A percentile compares a stretch with the other conserved stretches of the same genome.
phyloP scores from a whole-genome alignment of 495 filamentous ascomycete genomes.

The Talaromyces thailandensis region DNA sequence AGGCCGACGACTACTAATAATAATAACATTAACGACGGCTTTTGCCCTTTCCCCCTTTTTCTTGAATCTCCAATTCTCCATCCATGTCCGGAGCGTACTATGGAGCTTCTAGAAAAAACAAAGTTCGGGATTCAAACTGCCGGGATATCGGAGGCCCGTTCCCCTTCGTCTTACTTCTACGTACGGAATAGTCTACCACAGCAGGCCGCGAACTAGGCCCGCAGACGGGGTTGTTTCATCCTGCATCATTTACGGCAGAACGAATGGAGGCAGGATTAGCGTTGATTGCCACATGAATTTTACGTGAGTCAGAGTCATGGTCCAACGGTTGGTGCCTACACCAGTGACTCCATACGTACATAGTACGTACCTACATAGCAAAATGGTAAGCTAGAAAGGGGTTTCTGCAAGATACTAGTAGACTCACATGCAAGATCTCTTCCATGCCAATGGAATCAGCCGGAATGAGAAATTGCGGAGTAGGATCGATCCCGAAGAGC shows the following conservation, averaged over 20 bases:
- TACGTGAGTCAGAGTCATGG: not conserved
- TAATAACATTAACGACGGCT: not conserved
- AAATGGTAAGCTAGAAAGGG: not conserved
- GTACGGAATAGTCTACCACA: not conserved
- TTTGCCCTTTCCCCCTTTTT: not conserved
- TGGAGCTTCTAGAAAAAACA: not conserved
- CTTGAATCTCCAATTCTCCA: not conserved
- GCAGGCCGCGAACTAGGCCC: not conserved
- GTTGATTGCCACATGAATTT: not conserved
- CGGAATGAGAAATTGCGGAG: not conserved
- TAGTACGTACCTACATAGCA: not conserved
- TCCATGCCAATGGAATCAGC: not conserved
- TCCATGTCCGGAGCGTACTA: not conserved
- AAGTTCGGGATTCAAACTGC: not conserved
- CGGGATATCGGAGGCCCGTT: not conserved
- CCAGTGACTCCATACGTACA: not conserved
- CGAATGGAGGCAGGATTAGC: not conserved
- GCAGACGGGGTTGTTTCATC: not conserved
- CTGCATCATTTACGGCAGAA: not conserved
- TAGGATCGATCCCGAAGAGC: not conserved
- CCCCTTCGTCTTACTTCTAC: not conserved
- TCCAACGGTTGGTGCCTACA: too few relatives aligned
- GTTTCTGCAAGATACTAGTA: not conserved
- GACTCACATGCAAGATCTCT: constrained; percentile 1
- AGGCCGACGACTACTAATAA: too few relatives aligned